Base-by-base conservation (phyloP, 2,329 filamentous ascomycete genomes). In the Verticillium nonalfalfae region DNA sequence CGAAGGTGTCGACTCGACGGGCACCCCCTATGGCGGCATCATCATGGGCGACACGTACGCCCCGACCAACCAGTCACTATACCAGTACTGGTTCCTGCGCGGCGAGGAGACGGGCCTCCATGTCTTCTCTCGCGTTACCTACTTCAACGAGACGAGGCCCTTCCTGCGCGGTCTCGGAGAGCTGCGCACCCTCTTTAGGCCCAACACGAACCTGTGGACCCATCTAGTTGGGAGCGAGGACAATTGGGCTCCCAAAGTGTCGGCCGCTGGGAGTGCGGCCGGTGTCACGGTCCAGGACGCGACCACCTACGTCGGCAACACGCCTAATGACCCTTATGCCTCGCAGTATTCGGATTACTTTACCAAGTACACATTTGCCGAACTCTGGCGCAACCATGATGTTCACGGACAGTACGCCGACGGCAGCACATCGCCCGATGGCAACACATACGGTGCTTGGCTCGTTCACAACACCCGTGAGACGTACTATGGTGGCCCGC, bases 11-110 rank as follows among this genome's bases (percentile, higher is more conserved):
- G 79, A 80, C 66, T 75, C 73, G 55, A 75, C 75, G n/a, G 79
- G 80, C 1, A 81, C 77, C 0, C 68, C 77, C 6, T 88, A 86
- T 68, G 85, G 79, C 3, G 85, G 85, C 1, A 79, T 87, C 36
- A 76, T 82, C 52, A 82, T 88, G 78, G 82, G 80, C 56, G 84
- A 88, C 62, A 81, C 78, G 0, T 87, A 86, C 67, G 75, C 78
- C 0, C 74, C 78, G 0, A 87, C 85, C 0, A 84, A 84, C 2
- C 84, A 88, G 67, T 67, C 81, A 6, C 74, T 89, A 15, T 80
- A 88, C 66, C 85, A 88, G 67, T 88, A 87, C 70, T 88, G 84
- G 83, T 88, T 88, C 66, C 72, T 88, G 2, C 76, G 82, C 11
- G 84, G 86, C 55, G 81, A 81, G 1, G 85, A 89, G 69, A 87